Base-by-base conservation (phyloP, 2,329 filamentous ascomycete species). In the Arachnopeziza araneosa region DNA sequence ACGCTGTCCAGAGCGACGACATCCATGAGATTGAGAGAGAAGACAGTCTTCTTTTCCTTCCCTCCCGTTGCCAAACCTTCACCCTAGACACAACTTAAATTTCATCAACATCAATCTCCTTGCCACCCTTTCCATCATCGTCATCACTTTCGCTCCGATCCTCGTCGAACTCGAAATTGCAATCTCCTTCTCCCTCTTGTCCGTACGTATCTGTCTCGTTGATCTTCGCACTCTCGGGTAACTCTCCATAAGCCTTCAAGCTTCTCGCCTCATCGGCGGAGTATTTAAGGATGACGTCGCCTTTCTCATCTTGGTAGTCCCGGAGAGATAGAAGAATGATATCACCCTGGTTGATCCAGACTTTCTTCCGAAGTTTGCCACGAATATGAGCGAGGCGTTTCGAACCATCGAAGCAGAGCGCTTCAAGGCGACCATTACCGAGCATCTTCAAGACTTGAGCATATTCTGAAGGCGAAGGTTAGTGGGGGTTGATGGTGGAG, bases 321-420 rank as follows among this genome's bases (percentile, higher is more conserved):
- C 91, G 90, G 63, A 96, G 87, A 44, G 89, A 93, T 63, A 93
- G 82, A 52, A 93, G 85, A 75, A 93, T 93, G 75, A 96, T 96
- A 76, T 96, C 91, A 74, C 92, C 92, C 80, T 96, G 92, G 83
- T 96, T 97, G 84, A 97, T 97, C 92, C 92, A 97, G 77, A 98
- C 95, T 85, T 99, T 99, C 85, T 99, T 99, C 73, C 95, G 88
- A 72, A 99, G 90, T 80, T 99, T 98, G 79, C 93, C 93, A 66
- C 93, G 91, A 71, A 91, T 91, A 75, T 93, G 88, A 66, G 88
- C 90, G 50, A 91, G 84, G 63, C 91, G 87, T 76, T 92, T 92
- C 68, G 89, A 87, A 74, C 93, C 93, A 75, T 98, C 95, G 77
- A 99, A 99, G 81, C 93, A 98, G 55, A 71, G 81, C 21, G 92